Evolutionary conservation across 1,284 basidiomycete genomes (phyloP).

Genomic region (Malassezia cuniculi): DNA sequence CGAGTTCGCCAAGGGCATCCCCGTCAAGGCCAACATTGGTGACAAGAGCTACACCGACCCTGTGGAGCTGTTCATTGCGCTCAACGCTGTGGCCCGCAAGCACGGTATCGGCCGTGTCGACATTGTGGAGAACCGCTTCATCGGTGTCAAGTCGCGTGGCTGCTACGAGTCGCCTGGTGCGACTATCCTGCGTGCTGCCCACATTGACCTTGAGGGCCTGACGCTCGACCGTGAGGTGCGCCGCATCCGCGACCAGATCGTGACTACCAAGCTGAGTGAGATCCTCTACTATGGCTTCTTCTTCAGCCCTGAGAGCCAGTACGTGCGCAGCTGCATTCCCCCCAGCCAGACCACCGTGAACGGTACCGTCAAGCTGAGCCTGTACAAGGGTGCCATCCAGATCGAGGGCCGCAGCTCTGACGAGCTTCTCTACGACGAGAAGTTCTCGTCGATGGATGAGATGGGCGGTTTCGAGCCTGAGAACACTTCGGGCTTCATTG

Average conservation of each 20-base stretch:
- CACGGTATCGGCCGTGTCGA: constrained; percentile 94
- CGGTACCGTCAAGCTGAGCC: constrained; percentile 72
- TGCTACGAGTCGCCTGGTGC: constrained; percentile 97
- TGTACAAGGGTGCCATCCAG: constrained; percentile 93
- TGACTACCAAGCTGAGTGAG: constrained; percentile 74
- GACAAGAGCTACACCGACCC: constrained; percentile 56
- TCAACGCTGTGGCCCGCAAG: constrained; percentile 83
- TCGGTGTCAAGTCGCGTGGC: constrained; percentile 94
- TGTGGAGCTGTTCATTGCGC: constrained; percentile 85
- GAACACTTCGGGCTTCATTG: constrained; percentile 40
- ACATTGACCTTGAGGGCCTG: constrained; percentile 92
- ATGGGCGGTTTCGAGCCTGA: constrained; percentile 75
- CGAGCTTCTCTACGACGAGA: constrained; percentile 83
- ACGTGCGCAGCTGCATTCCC: constrained; percentile 58
- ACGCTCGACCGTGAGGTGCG: constrained; percentile 95
- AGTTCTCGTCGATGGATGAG: constrained; percentile 98
- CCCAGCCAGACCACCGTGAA: constrained; percentile 94
- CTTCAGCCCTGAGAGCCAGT: constrained; percentile 96
- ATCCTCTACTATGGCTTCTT: constrained; percentile 89
- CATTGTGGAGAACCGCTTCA: constrained; percentile 98
- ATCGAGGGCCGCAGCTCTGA: constrained; percentile 81
- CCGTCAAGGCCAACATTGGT: constrained; percentile 28
- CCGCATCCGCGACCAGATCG: constrained; percentile 81
- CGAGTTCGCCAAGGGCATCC: constrained; percentile 67
- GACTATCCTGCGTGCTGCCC: constrained; percentile 85